These are phyloP conservation scores for Pythium rishiriense DNA, from an alignment of 352 stramenopile genomes.

Conservation along the genomic window DNA sequence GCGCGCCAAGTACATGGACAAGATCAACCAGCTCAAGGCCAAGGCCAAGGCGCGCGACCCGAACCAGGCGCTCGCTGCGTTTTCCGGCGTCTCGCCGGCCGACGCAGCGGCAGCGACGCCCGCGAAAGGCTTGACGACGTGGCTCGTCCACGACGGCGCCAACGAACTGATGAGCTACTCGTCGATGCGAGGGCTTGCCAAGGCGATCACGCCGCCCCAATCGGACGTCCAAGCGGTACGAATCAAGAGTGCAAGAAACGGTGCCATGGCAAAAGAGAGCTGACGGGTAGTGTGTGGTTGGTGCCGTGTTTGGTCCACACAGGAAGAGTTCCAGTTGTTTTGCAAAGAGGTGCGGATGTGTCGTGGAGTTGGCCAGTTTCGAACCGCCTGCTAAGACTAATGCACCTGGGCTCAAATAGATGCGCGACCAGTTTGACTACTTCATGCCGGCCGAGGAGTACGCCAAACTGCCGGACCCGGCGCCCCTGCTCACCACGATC, in stretches of 20 bases:
- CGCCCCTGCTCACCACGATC: slow-evolving; percentile 50
- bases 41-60: slow-evolving; percentile 40
- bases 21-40: slow-evolving; percentile 66
- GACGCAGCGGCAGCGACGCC: slow-evolving; percentile 10
- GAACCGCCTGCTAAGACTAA: too few relatives aligned
- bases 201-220: slow-evolving; percentile 53
- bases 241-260: too few relatives aligned
- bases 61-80: slow-evolving; percentile 33
- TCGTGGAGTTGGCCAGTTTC: background rate
- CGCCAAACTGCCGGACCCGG: slow-evolving; percentile 46
- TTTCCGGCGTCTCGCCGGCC: background rate
- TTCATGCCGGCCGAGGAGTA: slow-evolving; percentile 49
- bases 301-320: too few relatives aligned
- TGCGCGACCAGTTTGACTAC: slow-evolving; percentile 65
- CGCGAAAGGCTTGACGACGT: slow-evolving; percentile 58
- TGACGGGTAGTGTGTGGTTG: too few relatives aligned
- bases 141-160: slow-evolving; percentile 67
- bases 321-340: slow-evolving; percentile 72
- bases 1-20: slow-evolving; percentile 77
- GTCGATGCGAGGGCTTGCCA: slow-evolving; percentile 57
- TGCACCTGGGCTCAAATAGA: too few relatives aligned
- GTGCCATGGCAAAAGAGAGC: too few relatives aligned
- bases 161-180: slow-evolving; percentile 77
- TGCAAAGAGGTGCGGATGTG: slow-evolving; percentile 53
- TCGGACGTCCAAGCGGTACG: slow-evolving; percentile 56